These are phyloP conservation scores for Psophocarpus tetragonolobus DNA, from an alignment of 306 rosid genomes.

Conservation along the genomic window DNA sequence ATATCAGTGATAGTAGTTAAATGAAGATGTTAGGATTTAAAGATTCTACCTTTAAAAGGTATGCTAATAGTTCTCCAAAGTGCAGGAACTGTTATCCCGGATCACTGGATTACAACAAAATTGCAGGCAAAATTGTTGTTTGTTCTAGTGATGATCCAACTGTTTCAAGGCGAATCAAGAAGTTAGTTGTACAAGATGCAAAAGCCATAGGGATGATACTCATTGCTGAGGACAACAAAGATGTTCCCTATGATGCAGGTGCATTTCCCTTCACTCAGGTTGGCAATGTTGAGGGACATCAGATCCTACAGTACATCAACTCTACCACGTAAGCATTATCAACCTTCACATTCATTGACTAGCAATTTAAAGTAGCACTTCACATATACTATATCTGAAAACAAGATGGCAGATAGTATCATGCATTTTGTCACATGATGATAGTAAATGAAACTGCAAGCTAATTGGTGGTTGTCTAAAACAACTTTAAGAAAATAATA, in stretches of 20 bases:
- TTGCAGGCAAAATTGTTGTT: conserved; percentile 72
- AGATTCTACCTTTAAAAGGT: not conserved
- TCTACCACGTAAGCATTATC: conserved; percentile 69
- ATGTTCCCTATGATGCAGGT: conserved; percentile 73
- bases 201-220: conserved; percentile 75
- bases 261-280: conserved; percentile 68
- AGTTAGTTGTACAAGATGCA: conserved; percentile 78
- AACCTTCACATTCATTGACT: not conserved
- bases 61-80: conserved; percentile 6
- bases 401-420: not conserved
- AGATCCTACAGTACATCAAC: conserved; percentile 73
- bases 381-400: not conserved
- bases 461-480: not conserved
- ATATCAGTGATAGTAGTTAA: not conserved
- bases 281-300: conserved; percentile 62
- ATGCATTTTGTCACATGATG: not conserved
- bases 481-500: not conserved
- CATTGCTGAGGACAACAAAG: conserved; percentile 50
- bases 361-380: not conserved
- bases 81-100: conserved; percentile 91
- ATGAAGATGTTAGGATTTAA: not conserved
- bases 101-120: conserved; percentile 70
- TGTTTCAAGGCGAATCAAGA: conserved; percentile 66
- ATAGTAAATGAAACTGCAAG: not conserved
- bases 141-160: conserved; percentile 57